phyloP scores from a whole-genome alignment of 2,329 filamentous ascomycete species.

The Dactylella cylindrospora region DNA sequence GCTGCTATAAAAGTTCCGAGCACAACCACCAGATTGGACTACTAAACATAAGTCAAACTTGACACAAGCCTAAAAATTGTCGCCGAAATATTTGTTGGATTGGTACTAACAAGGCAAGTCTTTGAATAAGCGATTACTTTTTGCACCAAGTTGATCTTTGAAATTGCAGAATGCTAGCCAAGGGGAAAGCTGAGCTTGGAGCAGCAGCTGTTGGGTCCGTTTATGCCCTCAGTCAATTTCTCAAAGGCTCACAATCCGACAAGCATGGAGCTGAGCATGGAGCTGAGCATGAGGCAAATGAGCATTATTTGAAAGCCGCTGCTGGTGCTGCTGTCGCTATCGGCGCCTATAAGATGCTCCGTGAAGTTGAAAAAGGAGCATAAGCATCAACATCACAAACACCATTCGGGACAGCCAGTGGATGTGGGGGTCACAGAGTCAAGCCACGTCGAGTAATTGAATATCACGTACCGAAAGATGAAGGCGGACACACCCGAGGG shows the following conservation, averaged over 20 bases:
- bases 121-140: too few relatives aligned
- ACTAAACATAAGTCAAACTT: too few relatives aligned
- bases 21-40: too few relatives aligned
- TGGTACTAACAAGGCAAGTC: too few relatives aligned
- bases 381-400: neutral
- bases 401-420: too few relatives aligned
- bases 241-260: neutral
- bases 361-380: neutral
- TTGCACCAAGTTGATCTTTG: too few relatives aligned
- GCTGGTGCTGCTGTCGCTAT: neutral
- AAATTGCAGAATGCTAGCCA: too few relatives aligned
- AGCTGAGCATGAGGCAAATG: neutral
- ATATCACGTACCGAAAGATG: neutral
- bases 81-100: too few relatives aligned
- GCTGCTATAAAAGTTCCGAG: too few relatives aligned
- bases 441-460: neutral
- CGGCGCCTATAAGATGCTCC: neutral
- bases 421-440: neutral
- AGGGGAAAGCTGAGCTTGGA: slow-evolving; percentile 1
- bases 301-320: slow-evolving; percentile 2
- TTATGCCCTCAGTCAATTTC: neutral
- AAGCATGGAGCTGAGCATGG: neutral
- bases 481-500: slow-evolving; percentile 3
- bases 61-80: too few relatives aligned
- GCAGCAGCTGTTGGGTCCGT: neutral